These are phyloP conservation scores for Fallopia convolvulus DNA, from an alignment of 148 eudicot genomes.

Conservation along the genomic window DNA sequence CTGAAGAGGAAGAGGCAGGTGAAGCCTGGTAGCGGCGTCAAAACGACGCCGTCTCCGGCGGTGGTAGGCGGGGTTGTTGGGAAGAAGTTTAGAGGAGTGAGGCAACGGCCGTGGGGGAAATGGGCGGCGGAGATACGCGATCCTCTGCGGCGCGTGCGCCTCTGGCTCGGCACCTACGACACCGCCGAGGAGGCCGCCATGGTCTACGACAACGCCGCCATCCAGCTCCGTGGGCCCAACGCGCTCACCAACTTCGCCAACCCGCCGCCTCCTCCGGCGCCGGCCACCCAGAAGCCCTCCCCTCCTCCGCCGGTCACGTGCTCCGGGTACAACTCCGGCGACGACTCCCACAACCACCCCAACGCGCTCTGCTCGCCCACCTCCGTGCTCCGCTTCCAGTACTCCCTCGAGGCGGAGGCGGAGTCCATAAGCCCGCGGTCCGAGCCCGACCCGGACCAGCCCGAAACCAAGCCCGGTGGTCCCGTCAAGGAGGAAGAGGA, in stretches of 20 bases:
- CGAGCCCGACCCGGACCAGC: not conserved
- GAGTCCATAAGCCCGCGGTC: conserved; percentile 3
- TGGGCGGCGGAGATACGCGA: conserved; percentile 67
- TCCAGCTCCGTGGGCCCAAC: conserved; percentile 48
- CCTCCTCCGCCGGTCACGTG: not conserved
- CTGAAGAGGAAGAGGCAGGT: not conserved
- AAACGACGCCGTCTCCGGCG: not conserved
- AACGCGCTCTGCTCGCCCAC: conserved; percentile 29
- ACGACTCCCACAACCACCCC: conserved; percentile 17
- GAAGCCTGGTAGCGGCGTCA: not conserved
- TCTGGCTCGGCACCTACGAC: conserved; percentile 49
- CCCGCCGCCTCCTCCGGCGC: conserved; percentile 13
- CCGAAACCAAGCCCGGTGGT: not conserved
- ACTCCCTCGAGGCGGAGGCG: conserved; percentile 10
- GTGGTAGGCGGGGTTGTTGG: not conserved
- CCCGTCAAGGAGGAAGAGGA: conserved; percentile 5
- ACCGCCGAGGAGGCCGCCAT: conserved; percentile 59
- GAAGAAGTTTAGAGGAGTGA: conserved; percentile 45
- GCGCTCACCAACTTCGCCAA: conserved; percentile 43
- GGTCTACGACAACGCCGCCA: conserved; percentile 56
- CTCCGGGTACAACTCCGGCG: conserved; percentile 14
- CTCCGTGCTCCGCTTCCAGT: conserved; percentile 31
- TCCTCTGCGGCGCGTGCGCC: conserved; percentile 32
- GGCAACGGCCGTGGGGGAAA: conserved; percentile 57
- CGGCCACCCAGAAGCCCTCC: not conserved